Evolutionary conservation across 441 rosid species (phyloP), one percentile per base, ranked within the genome.

Genomic region (Populus hybrid): DNA sequence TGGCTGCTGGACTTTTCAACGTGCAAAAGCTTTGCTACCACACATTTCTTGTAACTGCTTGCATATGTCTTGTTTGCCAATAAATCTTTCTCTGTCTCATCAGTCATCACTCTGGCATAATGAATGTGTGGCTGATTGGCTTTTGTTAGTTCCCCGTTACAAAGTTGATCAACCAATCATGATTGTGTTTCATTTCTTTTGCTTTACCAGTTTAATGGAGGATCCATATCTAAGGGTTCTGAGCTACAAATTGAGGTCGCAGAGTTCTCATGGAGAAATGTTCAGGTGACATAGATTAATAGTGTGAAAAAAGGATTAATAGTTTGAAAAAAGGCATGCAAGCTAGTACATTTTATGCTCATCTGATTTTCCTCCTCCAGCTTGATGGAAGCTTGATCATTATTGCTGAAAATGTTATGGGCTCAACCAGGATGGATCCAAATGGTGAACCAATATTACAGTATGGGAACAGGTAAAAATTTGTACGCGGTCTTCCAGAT

Each of bases 221-320:
- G 99, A 74, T 91, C 94, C 59, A 87, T 93, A 82, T 83, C 94
- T 34, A 83, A 82, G 85, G 92, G 86, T 82, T 93, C 98, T 30
- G 98, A 93, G 85, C 81, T 95, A 75, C 95, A 91, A 86, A 77
- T 95, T 34, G 99, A 95, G 84, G 88, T 93, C 78, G 92, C 97
- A 53, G 98, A 93, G 83, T 92, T 95, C 84, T 83, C 85, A 70
- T 95, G 98, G 99, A 91, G 87, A 88, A 88, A 92, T 80, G 93
- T 93, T 79, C 85, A 93, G 98, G 98, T 95, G n/a, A 78, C 30
- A 19, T 73, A 40, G 30, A 50, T 70, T 67, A 42, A 71, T 74
- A 61, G 38, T 74, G 30, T 16, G 24, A 72, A 50, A 12, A 35
- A 69, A 75, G 34, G 71, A 50, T 70, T 67, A 42, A 71, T 74